These are phyloP conservation scores for Hylodesmum podocarpum DNA, from an alignment of 306 rosid species.

Conservation along the genomic window DNA sequence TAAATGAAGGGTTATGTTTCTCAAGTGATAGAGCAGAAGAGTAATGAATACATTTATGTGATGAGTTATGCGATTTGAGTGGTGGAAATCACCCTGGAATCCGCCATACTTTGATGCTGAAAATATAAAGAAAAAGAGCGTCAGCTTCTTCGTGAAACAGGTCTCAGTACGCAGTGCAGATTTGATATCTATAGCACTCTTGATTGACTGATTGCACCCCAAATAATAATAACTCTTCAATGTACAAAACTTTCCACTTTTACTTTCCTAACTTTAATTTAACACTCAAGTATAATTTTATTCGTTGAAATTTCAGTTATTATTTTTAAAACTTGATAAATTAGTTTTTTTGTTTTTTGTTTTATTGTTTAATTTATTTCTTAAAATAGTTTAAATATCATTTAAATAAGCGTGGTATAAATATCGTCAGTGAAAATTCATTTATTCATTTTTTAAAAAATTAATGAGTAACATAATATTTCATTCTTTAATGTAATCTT, in stretches of 20 bases:
- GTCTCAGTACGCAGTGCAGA: background rate
- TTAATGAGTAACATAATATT: too few species aligned
- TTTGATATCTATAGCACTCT: background rate
- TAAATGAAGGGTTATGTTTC: background rate
- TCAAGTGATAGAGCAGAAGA: background rate
- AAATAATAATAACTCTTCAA: background rate
- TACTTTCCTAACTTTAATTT: background rate
- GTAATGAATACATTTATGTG: background rate
- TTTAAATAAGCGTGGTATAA: too few species aligned
- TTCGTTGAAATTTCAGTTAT: too few species aligned
- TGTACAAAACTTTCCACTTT: background rate
- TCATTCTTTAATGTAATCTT: too few species aligned
- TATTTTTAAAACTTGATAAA: too few species aligned
- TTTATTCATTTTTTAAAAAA: too few species aligned
- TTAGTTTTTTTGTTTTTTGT: too few species aligned
- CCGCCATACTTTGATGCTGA: background rate
- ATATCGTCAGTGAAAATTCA: too few species aligned
- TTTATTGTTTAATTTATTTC: too few species aligned
- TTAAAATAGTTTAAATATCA: too few species aligned
- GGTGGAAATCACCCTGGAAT: background rate
- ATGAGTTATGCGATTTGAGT: too few species aligned
- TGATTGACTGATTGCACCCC: constrained; percentile 20
- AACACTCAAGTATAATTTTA: too few species aligned
- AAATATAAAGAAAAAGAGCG: background rate
- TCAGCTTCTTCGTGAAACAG: background rate